Evolutionary conservation across 441 rosid genomes (phyloP), one percentile per base, ranked within the genome.

Genomic region (Erodium chrysanthum): DNA sequence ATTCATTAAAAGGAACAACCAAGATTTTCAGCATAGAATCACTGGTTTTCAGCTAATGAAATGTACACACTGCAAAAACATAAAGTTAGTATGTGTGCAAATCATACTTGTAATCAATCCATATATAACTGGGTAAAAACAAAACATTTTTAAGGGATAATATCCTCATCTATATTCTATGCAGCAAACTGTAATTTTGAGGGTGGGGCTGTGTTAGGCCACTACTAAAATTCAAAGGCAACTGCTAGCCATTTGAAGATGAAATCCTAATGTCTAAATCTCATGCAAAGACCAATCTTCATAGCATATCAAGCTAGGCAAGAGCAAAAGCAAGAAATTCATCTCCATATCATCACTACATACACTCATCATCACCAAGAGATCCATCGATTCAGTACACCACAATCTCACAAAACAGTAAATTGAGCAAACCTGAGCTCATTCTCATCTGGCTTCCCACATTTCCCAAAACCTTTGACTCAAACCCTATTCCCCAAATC

Each of bases 401-500:
- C 22, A 54, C 12, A 18, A 52, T 7, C 23, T 17, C 23, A 1
- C 21, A 7, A 18, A 54, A 54, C 60, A 54, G 60, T 17, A 54
- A 54, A 54, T 54, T 54, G 8, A 17, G 60, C 60, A 54, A 20
- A 54, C 18, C 60, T 54, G 20, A 54, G 60, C 23, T 54, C 60
- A 18, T 17, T 2, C 23, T 20, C 60, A 54, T 18, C 60, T 17
- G 23, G 60, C 25, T 17, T 20, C 60, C 58, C 20, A 50, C 58
- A 50, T 50, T 50, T 15, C 58, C 60, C 60, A 54, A 52, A 52
- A 15, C 59, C 59, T 52, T 52, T 1, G 1, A 17, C 10, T 17
- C 59, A 15, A 54, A 54, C 60, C 60, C 60, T 54, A 18, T 6
- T 54, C 22, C 60, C 22, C 60, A 54, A 54, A 54, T 54, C 60